Conservation (phyloP, 2,329 filamentous ascomycete genomes). For the Ophiostoma angusticollis region DNA sequence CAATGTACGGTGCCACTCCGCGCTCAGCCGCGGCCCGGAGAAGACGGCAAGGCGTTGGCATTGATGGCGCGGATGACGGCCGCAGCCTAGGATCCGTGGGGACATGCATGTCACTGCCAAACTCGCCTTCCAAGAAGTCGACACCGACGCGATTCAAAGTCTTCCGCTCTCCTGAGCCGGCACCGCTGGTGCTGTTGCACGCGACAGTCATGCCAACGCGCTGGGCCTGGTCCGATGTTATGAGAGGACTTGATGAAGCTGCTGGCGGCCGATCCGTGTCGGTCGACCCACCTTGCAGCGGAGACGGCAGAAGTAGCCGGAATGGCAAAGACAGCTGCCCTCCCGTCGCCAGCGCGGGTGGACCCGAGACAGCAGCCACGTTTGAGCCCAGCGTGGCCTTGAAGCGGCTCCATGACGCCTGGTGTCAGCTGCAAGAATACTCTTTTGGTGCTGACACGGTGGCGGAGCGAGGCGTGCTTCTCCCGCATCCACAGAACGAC, state of each 20-base stretch:
- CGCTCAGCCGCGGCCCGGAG: conserved; percentile 37
- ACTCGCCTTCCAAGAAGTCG: conserved; percentile 38
- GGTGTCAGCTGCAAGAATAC: conserved; percentile 55
- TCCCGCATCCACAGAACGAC: conserved; percentile 67
- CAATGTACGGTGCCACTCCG: conserved; percentile 35
- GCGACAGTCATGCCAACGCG: conserved; percentile 61
- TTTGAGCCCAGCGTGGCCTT: conserved; percentile 30
- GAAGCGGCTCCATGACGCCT: conserved; percentile 46
- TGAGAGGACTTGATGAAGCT: conserved; percentile 30
- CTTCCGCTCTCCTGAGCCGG: conserved; percentile 29
- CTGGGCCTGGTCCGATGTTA: conserved; percentile 48
- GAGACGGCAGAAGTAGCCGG: not conserved
- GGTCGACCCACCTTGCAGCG: too few relatives aligned
- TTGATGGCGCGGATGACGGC: conserved; percentile 1
- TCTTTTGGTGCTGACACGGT: conserved; percentile 51
- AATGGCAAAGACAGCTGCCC: not conserved
- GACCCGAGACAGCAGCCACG: not conserved
- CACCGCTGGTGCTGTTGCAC: conserved; percentile 66
- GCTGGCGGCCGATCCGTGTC: too few relatives aligned
- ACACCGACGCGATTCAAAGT: conserved; percentile 46
- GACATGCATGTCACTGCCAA: conserved; percentile 2
- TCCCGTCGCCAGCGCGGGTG: not conserved
- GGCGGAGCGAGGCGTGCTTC: conserved; percentile 57
- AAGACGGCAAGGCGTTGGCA: conserved; percentile 2
- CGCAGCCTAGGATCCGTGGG: conserved; percentile 4